A percentile compares a stretch with the other conserved stretches of the same genome.
Evolutionary conservation across 768 basidiomycete species (phyloP).

Genomic region (Macrolepiota fuliginosa): DNA sequence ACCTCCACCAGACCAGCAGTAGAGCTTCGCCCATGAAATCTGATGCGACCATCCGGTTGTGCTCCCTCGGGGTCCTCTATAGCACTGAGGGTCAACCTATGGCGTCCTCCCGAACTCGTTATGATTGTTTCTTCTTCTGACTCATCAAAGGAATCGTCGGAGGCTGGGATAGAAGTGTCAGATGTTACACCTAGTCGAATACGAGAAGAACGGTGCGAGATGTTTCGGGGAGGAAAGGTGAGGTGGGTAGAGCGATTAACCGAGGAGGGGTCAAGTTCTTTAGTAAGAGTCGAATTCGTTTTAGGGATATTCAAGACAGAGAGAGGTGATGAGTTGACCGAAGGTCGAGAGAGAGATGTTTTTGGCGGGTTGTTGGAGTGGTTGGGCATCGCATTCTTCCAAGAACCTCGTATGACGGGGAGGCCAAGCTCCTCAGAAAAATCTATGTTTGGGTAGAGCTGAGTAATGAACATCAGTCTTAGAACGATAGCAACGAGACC

Average conservation of each 20-base stretch:
- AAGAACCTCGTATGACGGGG: conserved; percentile 59
- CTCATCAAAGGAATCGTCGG: conserved; percentile 22
- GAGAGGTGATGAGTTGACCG: conserved; percentile 11
- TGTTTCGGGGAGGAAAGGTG: conserved; percentile 20
- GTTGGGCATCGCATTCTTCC: conserved; percentile 37
- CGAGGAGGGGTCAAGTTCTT: not conserved
- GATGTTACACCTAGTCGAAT: conserved; percentile 8
- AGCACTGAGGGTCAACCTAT: conserved; percentile 33
- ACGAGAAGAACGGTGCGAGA: not conserved
- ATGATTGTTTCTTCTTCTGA: conserved; percentile 31
- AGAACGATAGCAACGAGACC: conserved; percentile 1
- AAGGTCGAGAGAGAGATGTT: conserved; percentile 12
- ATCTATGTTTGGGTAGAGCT: conserved; percentile 64
- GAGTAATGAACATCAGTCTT: conserved; percentile 9
- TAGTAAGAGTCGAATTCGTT: not conserved
- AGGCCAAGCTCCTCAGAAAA: conserved; percentile 64
- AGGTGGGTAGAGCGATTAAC: conserved; percentile 28
- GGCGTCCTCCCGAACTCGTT: conserved; percentile 30
- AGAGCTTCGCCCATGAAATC: conserved; percentile 67
- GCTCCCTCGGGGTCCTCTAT: conserved; percentile 26
- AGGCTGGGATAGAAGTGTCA: conserved; percentile 14
- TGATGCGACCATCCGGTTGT: conserved; percentile 35
- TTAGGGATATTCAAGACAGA: conserved; percentile 16
- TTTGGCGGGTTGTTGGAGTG: conserved; percentile 6
- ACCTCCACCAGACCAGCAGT: conserved; percentile 51